Base-by-base conservation (phyloP, 129 eudicot genomes). In the Arctium minus region DNA sequence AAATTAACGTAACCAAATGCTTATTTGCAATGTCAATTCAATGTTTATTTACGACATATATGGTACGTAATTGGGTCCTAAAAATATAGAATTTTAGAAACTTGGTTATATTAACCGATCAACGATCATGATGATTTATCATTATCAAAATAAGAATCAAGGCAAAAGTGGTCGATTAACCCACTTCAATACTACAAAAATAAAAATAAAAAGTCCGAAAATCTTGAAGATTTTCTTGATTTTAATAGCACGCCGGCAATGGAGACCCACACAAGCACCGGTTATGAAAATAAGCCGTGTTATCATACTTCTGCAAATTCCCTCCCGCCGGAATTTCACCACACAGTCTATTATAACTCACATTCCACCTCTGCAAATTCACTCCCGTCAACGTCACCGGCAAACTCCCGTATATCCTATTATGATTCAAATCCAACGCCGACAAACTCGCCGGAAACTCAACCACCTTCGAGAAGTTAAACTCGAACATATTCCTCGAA, bases 381-480 rank as follows among this genome's bases (percentile, higher is more conserved):
- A 85, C 36, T 29, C 75, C 80, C 5, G 67, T 69, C 22, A 90
- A 79, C 50, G 79, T 75, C 48, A 17, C 62, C 38, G 94, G 92
- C 77, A 91, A 71, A 33, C 79, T 80, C 74, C 94, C 94, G 37
- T 68, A 87, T 9, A 91, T 87, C 77, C 64, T 83, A 48, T 91
- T 91, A 56, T 88, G 92, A 17, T 86, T 85, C 82, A 91, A 85
- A 79, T 90, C 92, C 77, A 90, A 79, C 56, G 64, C 53, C 1
- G 75, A 56, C 85, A 90, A 76, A 13, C 86, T 81, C 48, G 56
- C 77, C 30, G 86, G 86, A 76, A 90, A 86, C 77, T 53, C 71
- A 22, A 22, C 73, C 39, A 86, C 31, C 32, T 76, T 88, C 9
- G 89, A 76, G 27, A 88, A 60, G 42, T 91, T 86, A 42, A 91